A percentile compares a stretch with the other conserved stretches of the same genome.
Conservation (phyloP, 2,329 filamentous ascomycete genomes). For the Paracamarosporium sp. region DNA sequence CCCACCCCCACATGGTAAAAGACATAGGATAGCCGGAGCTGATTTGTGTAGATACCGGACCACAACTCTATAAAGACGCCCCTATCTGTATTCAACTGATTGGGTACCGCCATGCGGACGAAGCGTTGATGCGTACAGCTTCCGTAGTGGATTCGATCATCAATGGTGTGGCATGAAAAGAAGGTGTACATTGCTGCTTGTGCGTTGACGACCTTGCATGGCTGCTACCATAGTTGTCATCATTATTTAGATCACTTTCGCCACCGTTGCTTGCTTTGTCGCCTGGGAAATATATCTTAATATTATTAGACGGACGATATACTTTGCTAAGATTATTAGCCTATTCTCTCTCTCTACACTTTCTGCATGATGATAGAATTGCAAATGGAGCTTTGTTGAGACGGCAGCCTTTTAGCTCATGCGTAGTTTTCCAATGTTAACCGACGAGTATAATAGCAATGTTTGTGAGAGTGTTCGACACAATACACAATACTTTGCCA, state of each 20-base stretch:
- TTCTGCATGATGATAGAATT: too few relatives aligned
- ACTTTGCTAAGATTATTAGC: not conserved
- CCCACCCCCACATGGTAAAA: not conserved
- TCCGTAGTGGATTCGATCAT: slow-evolving; percentile 7
- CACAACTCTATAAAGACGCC: slow-evolving; percentile 6
- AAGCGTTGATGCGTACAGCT: slow-evolving; percentile 1
- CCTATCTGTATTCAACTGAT: slow-evolving; percentile 7
- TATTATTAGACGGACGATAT: not conserved
- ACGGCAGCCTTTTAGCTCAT: too few relatives aligned
- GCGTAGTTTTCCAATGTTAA: too few relatives aligned
- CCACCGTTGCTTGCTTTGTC: not conserved
- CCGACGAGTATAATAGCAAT: too few relatives aligned
- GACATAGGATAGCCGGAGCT: not conserved
- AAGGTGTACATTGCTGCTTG: too few relatives aligned
- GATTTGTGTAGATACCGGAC: slow-evolving; percentile 7
- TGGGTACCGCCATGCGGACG: slow-evolving; percentile 10
- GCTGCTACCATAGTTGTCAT: not conserved
- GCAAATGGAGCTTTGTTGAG: too few relatives aligned
- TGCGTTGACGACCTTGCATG: not conserved
- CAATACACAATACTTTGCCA: too few relatives aligned
- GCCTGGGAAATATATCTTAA: not conserved
- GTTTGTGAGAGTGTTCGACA: too few relatives aligned
- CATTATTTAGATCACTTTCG: not conserved
- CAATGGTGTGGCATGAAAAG: not conserved
- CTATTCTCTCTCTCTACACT: too few relatives aligned